Percentiles rank a stretch among this genome's conserved stretches.
Evolutionary conservation across 2,329 filamentous ascomycete species (phyloP).

Genomic region (Fusarium dlaminii): DNA sequence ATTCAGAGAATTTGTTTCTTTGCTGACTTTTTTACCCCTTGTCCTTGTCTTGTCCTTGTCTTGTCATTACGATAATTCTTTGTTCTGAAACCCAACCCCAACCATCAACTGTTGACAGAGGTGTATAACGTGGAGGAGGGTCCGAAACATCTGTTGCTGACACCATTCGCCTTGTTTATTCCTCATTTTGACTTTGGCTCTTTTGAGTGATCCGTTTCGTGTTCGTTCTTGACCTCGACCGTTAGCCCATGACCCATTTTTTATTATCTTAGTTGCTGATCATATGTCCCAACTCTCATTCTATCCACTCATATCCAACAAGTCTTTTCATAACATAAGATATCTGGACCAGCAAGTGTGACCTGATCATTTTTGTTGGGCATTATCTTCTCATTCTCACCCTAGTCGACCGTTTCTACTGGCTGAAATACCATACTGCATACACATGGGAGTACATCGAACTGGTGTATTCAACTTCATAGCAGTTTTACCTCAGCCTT

Average conservation of each 20-base stretch:
- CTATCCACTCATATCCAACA: background rate
- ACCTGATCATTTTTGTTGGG: background rate
- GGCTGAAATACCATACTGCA: background rate
- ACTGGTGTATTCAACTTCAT: background rate
- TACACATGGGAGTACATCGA: background rate
- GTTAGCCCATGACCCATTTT: conserved; percentile 22
- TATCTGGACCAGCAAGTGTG: background rate
- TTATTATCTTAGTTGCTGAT: conserved; percentile 26
- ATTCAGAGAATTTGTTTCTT: background rate
- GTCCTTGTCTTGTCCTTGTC: too few species aligned
- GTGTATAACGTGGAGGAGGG: background rate
- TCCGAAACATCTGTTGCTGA: conserved; percentile 24
- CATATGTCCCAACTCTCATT: background rate
- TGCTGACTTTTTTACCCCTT: background rate
- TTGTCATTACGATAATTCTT: background rate
- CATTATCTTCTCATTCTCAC: background rate
- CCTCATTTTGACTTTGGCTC: background rate
- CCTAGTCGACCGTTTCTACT: background rate
- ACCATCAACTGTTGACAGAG: background rate
- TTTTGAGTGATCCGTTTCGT: conserved; percentile 7
- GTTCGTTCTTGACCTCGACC: conserved; percentile 6
- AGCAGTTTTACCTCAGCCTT: background rate
- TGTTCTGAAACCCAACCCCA: background rate
- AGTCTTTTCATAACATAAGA: background rate
- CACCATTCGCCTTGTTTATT: conserved; percentile 27